Evolutionary conservation across 345 rosid genomes (phyloP).

Genomic region (Abelmoschus esculentus): DNA sequence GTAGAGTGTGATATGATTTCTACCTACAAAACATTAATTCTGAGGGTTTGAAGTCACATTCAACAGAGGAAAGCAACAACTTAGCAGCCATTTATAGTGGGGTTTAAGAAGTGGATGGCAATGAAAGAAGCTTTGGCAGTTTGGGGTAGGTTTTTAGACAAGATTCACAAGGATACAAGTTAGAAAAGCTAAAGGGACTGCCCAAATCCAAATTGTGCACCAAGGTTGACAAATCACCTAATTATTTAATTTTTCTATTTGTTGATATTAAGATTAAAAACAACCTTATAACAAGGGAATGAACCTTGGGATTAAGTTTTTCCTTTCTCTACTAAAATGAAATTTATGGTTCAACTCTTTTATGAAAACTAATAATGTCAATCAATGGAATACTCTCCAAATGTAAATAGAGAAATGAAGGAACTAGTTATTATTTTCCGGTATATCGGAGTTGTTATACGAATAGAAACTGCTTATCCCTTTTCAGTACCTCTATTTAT

Average conservation of each 20-base stretch:
- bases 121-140: background rate
- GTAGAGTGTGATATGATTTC: background rate
- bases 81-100: background rate
- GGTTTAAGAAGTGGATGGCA: background rate
- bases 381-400: too few species aligned
- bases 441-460: too few species aligned
- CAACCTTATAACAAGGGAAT: background rate
- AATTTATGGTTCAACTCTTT: background rate
- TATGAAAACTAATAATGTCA: background rate
- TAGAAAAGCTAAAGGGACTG: background rate
- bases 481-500: too few species aligned
- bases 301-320: background rate
- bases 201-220: background rate
- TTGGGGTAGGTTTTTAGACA: background rate
- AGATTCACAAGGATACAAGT: background rate
- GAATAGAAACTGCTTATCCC: too few species aligned
- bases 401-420: too few species aligned
- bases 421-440: too few species aligned
- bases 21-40: background rate
- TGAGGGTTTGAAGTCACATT: background rate
- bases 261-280: background rate
- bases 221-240: background rate
- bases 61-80: background rate
- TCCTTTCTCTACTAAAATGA: background rate
- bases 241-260: background rate